Conservation (phyloP, 2,329 filamentous ascomycete species). For the Verticillium klebahnii region DNA sequence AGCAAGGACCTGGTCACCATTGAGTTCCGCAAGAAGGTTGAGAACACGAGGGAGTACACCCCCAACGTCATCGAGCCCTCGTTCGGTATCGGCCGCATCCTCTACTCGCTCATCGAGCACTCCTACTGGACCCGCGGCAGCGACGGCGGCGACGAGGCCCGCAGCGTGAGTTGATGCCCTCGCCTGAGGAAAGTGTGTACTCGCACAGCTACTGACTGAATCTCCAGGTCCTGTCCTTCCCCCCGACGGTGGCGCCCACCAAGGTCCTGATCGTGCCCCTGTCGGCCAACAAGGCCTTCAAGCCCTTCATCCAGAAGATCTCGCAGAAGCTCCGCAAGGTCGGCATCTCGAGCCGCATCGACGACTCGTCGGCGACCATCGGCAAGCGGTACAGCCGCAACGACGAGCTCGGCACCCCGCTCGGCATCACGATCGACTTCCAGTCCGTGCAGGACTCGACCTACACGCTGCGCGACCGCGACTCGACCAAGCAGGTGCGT, state of each 20-base stretch:
- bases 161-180: slow-evolving; percentile 62
- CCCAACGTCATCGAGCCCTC: slow-evolving; percentile 97
- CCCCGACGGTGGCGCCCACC: slow-evolving; percentile 74
- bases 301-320: slow-evolving; percentile 68
- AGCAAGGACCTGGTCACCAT: slow-evolving; percentile 76
- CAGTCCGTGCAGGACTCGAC: slow-evolving; percentile 85
- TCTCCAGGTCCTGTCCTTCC: slow-evolving; percentile 46
- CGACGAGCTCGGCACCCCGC: slow-evolving; percentile 90
- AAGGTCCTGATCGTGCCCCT: slow-evolving; percentile 92
- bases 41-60: slow-evolving; percentile 85
- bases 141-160: slow-evolving; percentile 71
- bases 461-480: slow-evolving; percentile 84
- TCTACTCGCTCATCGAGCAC: slow-evolving; percentile 92
- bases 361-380: slow-evolving; percentile 87
- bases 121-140: slow-evolving; percentile 81
- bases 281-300: slow-evolving; percentile 75
- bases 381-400: slow-evolving; percentile 94
- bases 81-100: slow-evolving; percentile 91
- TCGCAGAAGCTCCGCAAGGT: slow-evolving; percentile 71
- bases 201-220: slow-evolving; percentile 27
- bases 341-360: slow-evolving; percentile 78
- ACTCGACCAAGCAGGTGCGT: slow-evolving; percentile 86
- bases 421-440: slow-evolving; percentile 94
- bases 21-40: slow-evolving; percentile 75
- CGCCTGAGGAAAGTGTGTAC: background rate